Percentiles rank a stretch among this genome's conserved stretches.
Evolutionary conservation across 2,329 filamentous ascomycete species (phyloP).

Genomic region (Botrytis tulipae): DNA sequence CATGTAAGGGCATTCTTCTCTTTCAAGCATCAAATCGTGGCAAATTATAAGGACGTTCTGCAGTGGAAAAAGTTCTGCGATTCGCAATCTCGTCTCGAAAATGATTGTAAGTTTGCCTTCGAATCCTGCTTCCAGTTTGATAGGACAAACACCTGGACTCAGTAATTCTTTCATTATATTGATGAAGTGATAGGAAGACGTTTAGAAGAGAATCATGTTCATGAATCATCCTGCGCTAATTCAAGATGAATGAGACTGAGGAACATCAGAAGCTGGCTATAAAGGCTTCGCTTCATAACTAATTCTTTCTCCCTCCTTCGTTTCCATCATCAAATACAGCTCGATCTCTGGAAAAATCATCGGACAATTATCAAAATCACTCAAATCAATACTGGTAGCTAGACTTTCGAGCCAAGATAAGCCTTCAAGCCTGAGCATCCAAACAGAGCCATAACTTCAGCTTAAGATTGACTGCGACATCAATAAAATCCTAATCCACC

Average conservation of each 20-base stretch:
- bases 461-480: neutral
- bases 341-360: neutral
- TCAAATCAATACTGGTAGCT: neutral
- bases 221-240: neutral
- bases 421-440: neutral
- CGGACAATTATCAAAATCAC: neutral
- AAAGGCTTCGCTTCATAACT: neutral
- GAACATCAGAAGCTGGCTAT: neutral
- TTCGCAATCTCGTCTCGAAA: neutral
- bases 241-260: neutral
- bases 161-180: neutral
- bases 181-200: fast-evolving
- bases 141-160: neutral
- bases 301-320: neutral
- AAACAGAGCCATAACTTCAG: fast-evolving
- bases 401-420: too few relatives aligned
- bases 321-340: neutral
- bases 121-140: neutral
- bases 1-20: neutral
- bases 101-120: neutral
- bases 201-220: too few relatives aligned
- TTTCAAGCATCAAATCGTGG: neutral
- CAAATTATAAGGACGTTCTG: too few relatives aligned
- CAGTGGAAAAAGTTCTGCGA: too few relatives aligned
- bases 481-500: neutral